These are phyloP conservation scores for Jatropha multifida DNA, from an alignment of 441 rosid genomes.

Conservation along the genomic window DNA sequence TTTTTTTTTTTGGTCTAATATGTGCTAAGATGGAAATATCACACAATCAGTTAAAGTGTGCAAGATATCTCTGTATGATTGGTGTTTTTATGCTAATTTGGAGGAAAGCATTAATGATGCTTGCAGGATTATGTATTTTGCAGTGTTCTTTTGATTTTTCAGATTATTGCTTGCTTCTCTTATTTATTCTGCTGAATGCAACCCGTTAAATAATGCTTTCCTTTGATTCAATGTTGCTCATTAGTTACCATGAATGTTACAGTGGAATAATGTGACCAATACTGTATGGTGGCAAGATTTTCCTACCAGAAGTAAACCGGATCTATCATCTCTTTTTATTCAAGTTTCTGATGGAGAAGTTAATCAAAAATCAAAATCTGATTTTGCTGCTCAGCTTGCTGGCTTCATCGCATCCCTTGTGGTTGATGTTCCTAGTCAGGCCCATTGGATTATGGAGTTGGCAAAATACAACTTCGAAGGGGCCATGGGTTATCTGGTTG, in stretches of 20 bases:
- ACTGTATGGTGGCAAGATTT: conserved; percentile 99
- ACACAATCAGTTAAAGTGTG: neutral
- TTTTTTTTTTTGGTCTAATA: neutral
- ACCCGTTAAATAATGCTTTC: neutral
- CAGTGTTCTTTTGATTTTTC: neutral
- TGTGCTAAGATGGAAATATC: neutral
- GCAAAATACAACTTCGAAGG: conserved; percentile 71
- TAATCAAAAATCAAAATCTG: conserved; percentile 46
- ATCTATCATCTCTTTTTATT: conserved; percentile 67
- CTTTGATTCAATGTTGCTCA: neutral
- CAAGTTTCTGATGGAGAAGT: conserved; percentile 37
- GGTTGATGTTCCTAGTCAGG: conserved; percentile 80
- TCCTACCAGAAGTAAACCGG: conserved; percentile 61
- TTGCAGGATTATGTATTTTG: neutral
- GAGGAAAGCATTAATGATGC: neutral
- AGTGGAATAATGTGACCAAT: conserved; percentile 94
- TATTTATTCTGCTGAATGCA: conserved; percentile 1
- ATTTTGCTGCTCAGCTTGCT: conserved; percentile 89
- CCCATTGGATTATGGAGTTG: conserved; percentile 78
- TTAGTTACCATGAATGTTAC: conserved; percentile 26
- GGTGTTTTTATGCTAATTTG: neutral
- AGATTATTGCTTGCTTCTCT: neutral
- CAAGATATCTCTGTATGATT: neutral
- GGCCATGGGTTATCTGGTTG: conserved; percentile 71
- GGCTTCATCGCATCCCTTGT: conserved; percentile 84